Conservation (phyloP, 495 filamentous ascomycete genomes). For the Penicillium ochrochloron region DNA sequence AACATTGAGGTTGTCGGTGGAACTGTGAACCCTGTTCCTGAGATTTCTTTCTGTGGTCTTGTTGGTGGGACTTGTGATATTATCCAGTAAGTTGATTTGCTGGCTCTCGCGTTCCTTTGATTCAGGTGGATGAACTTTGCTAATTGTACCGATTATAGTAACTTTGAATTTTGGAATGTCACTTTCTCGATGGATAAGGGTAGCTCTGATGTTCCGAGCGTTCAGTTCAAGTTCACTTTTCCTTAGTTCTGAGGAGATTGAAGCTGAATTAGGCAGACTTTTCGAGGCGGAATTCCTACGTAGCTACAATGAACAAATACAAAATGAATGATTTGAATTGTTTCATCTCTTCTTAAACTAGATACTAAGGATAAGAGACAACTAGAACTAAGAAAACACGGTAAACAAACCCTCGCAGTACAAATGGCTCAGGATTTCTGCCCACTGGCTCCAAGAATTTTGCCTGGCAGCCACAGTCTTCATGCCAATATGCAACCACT, state of each 20-base stretch:
- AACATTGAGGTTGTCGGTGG: constrained; percentile 8
- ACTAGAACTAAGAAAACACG: too few relatives aligned
- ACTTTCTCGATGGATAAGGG: constrained; percentile 4
- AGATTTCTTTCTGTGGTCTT: constrained; percentile 5
- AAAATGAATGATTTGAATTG: too few relatives aligned
- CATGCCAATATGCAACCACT: not conserved
- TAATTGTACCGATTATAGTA: not conserved
- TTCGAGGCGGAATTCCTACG: too few relatives aligned
- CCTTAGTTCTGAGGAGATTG: not conserved
- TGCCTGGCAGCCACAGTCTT: too few relatives aligned
- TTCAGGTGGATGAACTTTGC: not conserved
- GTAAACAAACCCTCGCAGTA: too few relatives aligned
- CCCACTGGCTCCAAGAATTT: too few relatives aligned
- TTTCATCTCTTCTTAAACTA: too few relatives aligned
- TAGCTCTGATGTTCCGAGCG: constrained; percentile 1
- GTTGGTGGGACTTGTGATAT: constrained; percentile 5
- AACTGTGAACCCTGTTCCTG: constrained; percentile 6
- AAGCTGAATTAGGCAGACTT: too few relatives aligned
- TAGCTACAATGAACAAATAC: too few relatives aligned
- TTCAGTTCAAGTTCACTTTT: constrained; percentile 5
- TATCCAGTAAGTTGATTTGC: constrained; percentile 9
- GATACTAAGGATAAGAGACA: too few relatives aligned
- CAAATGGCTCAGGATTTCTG: too few relatives aligned
- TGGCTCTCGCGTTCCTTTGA: not conserved
- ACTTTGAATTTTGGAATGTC: constrained; percentile 9